Evolutionary conservation across 2,329 filamentous ascomycete genomes (phyloP).

Genomic region (Pseudogymnoascus sp.): DNA sequence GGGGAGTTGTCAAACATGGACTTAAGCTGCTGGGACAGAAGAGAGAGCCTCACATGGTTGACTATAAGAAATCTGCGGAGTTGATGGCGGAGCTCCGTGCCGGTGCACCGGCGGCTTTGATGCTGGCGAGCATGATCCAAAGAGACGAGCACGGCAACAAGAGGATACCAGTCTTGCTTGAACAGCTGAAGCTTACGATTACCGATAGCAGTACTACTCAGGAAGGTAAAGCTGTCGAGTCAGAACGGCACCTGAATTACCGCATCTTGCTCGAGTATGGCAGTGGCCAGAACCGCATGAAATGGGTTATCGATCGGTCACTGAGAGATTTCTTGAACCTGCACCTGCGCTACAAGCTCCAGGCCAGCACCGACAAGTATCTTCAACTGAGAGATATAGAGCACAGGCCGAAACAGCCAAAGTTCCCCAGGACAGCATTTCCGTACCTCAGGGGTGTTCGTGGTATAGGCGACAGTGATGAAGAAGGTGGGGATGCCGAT

Average conservation of each 20-base stretch:
- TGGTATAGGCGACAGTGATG: conserved; percentile 69
- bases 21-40: conserved; percentile 70
- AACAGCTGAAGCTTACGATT: conserved; percentile 85
- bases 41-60: conserved; percentile 75
- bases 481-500: conserved; percentile 50
- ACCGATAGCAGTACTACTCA: conserved; percentile 52
- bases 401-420: conserved; percentile 69
- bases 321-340: conserved; percentile 86
- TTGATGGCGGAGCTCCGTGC: conserved; percentile 91
- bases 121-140: conserved; percentile 96
- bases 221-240: conserved; percentile 35
- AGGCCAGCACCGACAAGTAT: conserved; percentile 75
- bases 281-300: conserved; percentile 90
- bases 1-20: conserved; percentile 87
- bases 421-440: conserved; percentile 81
- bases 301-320: conserved; percentile 84
- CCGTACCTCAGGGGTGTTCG: conserved; percentile 79
- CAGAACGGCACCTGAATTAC: conserved; percentile 69
- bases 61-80: conserved; percentile 92
- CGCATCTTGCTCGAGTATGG: conserved; percentile 93
- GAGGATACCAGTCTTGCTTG: conserved; percentile 86
- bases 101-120: conserved; percentile 84
- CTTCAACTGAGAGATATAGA: conserved; percentile 61
- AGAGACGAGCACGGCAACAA: conserved; percentile 93
- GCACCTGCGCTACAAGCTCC: conserved; percentile 86